phyloP scores from a whole-genome alignment of 371 early-diverging fungal species.

The Mortierella sp. region DNA sequence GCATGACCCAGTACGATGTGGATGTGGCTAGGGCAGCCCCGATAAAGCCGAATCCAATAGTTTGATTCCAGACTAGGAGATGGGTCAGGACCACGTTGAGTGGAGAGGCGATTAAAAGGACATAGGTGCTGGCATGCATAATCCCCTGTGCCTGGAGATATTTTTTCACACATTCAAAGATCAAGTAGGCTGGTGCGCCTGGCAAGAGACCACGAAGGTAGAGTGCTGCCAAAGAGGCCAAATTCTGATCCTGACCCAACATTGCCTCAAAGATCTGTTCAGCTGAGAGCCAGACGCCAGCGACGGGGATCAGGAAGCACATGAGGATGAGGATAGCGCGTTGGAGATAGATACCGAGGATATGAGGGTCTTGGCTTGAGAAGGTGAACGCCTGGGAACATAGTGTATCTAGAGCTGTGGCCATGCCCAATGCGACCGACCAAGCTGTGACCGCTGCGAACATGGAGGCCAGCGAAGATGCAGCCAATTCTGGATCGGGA shows the following conservation, averaged over 20 bases:
- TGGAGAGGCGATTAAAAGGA: conserved; percentile 72
- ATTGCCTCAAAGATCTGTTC: conserved; percentile 55
- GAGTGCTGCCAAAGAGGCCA: conserved; percentile 56
- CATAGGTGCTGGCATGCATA: conserved; percentile 78
- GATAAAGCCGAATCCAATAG: conserved; percentile 72
- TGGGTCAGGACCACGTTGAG: conserved; percentile 76
- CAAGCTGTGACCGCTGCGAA: conserved; percentile 82
- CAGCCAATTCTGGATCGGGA: conserved; percentile 79
- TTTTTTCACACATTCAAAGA: conserved; percentile 77
- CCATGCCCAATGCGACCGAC: conserved; percentile 75
- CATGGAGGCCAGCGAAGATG: conserved; percentile 77
- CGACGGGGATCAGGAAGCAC: conserved; percentile 70
- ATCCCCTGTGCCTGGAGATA: conserved; percentile 81
- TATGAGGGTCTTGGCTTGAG: conserved; percentile 69
- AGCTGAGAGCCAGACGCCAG: conserved; percentile 75
- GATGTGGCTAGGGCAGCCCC: conserved; percentile 84
- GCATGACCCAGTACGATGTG: conserved; percentile 73
- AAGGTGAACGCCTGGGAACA: conserved; percentile 76
- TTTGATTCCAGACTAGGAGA: conserved; percentile 68
- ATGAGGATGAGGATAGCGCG: conserved; percentile 76
- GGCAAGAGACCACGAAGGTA: conserved; percentile 72
- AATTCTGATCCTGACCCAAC: conserved; percentile 61
- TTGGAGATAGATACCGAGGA: conserved; percentile 80
- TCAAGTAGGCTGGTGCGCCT: conserved; percentile 74
- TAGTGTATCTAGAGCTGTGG: conserved; percentile 85